These are phyloP conservation scores for Aeschynomene evenia DNA, from an alignment of 306 rosid species.

Conservation along the genomic window DNA sequence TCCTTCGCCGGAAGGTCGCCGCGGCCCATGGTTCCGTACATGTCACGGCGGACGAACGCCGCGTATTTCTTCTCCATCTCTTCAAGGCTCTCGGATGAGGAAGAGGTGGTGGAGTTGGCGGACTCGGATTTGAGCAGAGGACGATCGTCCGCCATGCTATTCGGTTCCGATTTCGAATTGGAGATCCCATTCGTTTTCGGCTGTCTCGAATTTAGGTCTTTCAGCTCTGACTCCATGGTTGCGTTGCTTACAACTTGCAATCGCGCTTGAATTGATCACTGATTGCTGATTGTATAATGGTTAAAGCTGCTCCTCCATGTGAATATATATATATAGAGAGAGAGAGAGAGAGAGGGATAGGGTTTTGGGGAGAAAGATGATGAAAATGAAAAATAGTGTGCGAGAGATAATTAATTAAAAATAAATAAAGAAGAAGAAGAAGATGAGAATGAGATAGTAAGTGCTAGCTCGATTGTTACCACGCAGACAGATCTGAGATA, in stretches of 20 bases:
- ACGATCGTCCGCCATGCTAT: slow-evolving; percentile 44
- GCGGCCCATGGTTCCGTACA: slow-evolving; percentile 91
- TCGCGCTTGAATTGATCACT: not conserved
- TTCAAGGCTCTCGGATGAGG: slow-evolving; percentile 36
- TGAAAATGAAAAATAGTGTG: not conserved
- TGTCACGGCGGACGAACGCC: slow-evolving; percentile 69
- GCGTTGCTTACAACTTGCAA: not conserved
- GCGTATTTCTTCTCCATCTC: slow-evolving; percentile 84
- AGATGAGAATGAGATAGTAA: not conserved
- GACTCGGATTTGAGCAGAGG: slow-evolving; percentile 75
- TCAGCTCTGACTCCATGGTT: slow-evolving; percentile 62
- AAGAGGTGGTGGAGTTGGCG: slow-evolving; percentile 11
- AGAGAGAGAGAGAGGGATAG: not conserved
- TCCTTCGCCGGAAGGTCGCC: slow-evolving; percentile 69
- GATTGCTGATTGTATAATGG: not conserved
- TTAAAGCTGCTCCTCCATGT: not conserved
- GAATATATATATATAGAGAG: not conserved
- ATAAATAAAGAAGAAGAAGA: not conserved
- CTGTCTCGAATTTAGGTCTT: slow-evolving; percentile 51
- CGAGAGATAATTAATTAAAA: not conserved
- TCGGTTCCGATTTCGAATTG: not conserved
- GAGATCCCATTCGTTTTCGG: slow-evolving; percentile 20
- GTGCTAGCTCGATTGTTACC: not conserved
- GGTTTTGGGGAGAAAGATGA: not conserved
- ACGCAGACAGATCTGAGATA: not conserved